Evolutionary conservation across 2,329 filamentous ascomycete genomes (phyloP).

Genomic region (Fusarium bulbicola): DNA sequence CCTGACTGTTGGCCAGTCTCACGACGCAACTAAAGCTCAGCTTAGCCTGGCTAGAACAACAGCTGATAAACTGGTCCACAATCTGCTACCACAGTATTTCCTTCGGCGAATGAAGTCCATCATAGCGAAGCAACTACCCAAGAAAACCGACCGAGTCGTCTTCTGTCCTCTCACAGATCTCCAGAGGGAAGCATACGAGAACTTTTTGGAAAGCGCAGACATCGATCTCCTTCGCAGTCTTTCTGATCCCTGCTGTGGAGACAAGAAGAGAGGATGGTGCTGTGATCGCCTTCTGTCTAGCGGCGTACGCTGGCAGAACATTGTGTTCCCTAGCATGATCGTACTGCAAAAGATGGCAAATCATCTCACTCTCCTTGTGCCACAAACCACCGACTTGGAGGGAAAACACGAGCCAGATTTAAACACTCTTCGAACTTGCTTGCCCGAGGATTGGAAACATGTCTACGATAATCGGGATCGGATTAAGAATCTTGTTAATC

Average conservation of each 20-base stretch:
- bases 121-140: constrained; percentile 91
- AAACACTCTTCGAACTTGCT: constrained; percentile 74
- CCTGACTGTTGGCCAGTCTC: constrained; percentile 86
- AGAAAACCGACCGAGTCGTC: constrained; percentile 92
- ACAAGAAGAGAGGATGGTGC: constrained; percentile 79
- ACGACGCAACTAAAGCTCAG: constrained; percentile 86
- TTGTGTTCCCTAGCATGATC: constrained; percentile 86
- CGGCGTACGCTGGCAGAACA: constrained; percentile 74
- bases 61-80: constrained; percentile 84
- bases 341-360: constrained; percentile 89
- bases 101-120: constrained; percentile 91
- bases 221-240: constrained; percentile 74
- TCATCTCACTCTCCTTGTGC: constrained; percentile 89
- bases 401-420: constrained; percentile 84
- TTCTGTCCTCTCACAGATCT: constrained; percentile 90
- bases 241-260: constrained; percentile 73
- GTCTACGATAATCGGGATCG: constrained; percentile 80
- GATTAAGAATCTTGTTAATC: constrained; percentile 82
- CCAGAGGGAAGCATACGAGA: constrained; percentile 84
- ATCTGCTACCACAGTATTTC: constrained; percentile 89
- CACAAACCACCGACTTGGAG: constrained; percentile 66
- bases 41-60: constrained; percentile 83
- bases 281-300: constrained; percentile 70
- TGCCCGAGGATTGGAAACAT: constrained; percentile 78
- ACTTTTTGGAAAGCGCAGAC: constrained; percentile 75